These are phyloP conservation scores for Skeletonema tropicum DNA, from an alignment of 108 stramenopile species.

Conservation along the genomic window DNA sequence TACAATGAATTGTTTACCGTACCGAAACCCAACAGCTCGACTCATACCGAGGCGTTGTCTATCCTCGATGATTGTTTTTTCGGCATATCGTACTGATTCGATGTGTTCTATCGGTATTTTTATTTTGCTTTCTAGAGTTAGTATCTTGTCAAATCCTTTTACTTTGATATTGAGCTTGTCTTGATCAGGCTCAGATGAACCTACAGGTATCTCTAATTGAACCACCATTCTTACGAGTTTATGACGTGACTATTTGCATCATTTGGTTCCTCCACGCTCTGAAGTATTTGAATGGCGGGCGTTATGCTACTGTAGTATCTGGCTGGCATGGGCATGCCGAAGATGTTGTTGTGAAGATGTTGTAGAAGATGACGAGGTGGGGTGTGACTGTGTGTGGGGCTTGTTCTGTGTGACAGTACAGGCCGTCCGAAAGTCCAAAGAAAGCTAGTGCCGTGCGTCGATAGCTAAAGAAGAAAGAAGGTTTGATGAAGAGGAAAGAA, in stretches of 20 bases:
- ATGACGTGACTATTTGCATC: background rate
- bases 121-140: constrained; percentile 1
- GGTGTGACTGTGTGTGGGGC: too few species aligned
- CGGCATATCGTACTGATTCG: background rate
- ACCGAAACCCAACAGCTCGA: background rate
- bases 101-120: background rate
- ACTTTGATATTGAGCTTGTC: background rate
- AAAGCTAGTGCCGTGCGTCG: too few species aligned
- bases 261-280: too few species aligned
- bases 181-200: background rate
- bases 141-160: constrained; percentile 1
- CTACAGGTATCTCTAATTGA: background rate
- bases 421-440: too few species aligned
- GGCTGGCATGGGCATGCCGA: too few species aligned
- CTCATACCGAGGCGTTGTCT: constrained; percentile 1
- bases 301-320: too few species aligned
- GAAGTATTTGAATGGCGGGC: too few species aligned
- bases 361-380: too few species aligned
- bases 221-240: background rate
- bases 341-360: too few species aligned
- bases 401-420: too few species aligned
- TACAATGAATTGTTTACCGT: background rate
- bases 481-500: too few species aligned
- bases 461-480: too few species aligned
- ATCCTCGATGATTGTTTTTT: constrained; percentile 1